Evolutionary conservation across 306 rosid genomes (phyloP).

Genomic region (Ormosia emarginata): DNA sequence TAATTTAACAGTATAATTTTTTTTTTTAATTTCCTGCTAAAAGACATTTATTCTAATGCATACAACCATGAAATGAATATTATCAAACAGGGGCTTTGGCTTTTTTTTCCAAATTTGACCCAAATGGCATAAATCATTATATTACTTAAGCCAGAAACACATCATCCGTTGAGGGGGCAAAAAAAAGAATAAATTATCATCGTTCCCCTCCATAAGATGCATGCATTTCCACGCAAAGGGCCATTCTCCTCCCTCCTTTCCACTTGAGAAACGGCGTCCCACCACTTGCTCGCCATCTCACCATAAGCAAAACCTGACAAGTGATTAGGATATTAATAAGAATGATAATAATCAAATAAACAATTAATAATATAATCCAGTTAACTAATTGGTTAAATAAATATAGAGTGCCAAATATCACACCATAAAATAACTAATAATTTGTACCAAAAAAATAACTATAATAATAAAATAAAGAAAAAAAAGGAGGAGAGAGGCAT

Average conservation of each 20-base stretch:
- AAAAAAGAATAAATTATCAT: neutral
- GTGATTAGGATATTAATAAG: too few species aligned
- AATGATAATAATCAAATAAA: neutral
- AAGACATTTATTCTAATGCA: too few species aligned
- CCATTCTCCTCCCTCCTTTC: neutral
- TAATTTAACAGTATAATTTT: too few species aligned
- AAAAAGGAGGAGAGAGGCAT: neutral
- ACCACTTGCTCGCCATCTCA: neutral
- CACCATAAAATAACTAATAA: too few species aligned
- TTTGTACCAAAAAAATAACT: too few species aligned
- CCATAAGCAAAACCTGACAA: too few species aligned
- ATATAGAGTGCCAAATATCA: too few species aligned
- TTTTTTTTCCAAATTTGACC: neutral
- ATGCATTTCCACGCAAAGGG: conserved; percentile 7
- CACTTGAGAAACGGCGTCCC: neutral
- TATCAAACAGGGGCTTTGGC: neutral
- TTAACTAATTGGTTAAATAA: too few species aligned
- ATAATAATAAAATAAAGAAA: neutral
- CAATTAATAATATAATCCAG: too few species aligned
- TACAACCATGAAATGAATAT: too few species aligned
- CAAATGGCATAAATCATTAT: neutral
- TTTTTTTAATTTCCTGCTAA: too few species aligned
- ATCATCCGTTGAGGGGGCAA: neutral
- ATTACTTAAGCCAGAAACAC: too few species aligned
- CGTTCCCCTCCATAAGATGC: neutral